These are phyloP conservation scores for Cercophora newfieldiana DNA, from an alignment of 495 filamentous ascomycete species.

Conservation along the genomic window DNA sequence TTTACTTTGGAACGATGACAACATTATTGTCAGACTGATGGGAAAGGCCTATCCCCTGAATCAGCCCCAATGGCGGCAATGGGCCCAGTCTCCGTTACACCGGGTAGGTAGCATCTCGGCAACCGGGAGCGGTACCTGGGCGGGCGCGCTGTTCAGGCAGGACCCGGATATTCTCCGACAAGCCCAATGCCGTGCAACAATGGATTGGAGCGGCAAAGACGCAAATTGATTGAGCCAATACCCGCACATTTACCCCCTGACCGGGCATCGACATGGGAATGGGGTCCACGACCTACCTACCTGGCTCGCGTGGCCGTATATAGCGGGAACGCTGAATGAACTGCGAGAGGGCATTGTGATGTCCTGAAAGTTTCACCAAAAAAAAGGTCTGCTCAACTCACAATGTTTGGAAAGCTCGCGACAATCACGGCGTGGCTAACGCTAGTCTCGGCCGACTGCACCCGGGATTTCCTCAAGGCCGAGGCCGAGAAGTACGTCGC, in stretches of 20 bases:
- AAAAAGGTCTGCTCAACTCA: background rate
- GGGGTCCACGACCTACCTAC: too few relatives aligned
- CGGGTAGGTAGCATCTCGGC: background rate
- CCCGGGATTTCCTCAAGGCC: conserved; percentile 25
- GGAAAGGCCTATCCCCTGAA: too few relatives aligned
- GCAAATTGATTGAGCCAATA: background rate
- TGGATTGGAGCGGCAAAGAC: background rate
- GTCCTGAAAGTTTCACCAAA: background rate
- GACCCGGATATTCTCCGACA: background rate
- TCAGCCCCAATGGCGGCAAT: too few relatives aligned
- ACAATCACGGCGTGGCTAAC: background rate
- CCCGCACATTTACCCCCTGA: background rate
- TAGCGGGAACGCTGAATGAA: background rate
- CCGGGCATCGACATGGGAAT: background rate
- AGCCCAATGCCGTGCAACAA: too few relatives aligned
- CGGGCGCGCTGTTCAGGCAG: background rate
- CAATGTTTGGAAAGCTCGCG: background rate
- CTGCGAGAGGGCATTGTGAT: background rate
- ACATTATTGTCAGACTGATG: too few relatives aligned
- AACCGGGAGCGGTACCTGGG: background rate
- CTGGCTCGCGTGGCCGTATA: too few relatives aligned
- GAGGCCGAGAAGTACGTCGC: conserved; percentile 21
- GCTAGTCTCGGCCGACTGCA: conserved; percentile 12
- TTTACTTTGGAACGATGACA: too few relatives aligned
- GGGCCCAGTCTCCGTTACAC: too few relatives aligned